Evolutionary conservation across 345 rosid species (phyloP).

Genomic region (Eucalyptus regnans): DNA sequence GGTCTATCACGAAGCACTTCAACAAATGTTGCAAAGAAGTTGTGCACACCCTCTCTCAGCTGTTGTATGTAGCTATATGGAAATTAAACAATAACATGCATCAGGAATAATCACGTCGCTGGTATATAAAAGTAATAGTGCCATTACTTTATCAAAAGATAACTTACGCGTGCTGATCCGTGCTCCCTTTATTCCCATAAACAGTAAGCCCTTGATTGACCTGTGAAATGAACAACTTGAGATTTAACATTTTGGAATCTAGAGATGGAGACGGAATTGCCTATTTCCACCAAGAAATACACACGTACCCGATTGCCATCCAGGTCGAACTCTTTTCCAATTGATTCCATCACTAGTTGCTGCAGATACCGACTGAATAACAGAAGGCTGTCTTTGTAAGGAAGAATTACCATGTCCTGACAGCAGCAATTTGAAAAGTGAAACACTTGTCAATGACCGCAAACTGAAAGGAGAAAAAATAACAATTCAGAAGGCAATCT

Average conservation of each 20-base stretch:
- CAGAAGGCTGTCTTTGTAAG: constrained; percentile 93
- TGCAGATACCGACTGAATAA: constrained; percentile 90
- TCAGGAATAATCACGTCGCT: neutral
- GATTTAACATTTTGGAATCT: neutral
- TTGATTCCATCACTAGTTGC: constrained; percentile 98
- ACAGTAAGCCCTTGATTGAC: constrained; percentile 95
- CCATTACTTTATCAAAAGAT: neutral
- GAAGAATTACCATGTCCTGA: constrained; percentile 99
- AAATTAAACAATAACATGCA: neutral
- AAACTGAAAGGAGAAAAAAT: neutral
- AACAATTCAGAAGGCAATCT: neutral
- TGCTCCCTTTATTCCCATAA: constrained; percentile 99
- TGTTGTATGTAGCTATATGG: constrained; percentile 85
- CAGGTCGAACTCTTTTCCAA: constrained; percentile 96
- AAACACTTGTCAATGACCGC: neutral
- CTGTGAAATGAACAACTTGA: constrained; percentile 24
- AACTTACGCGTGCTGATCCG: constrained; percentile 99
- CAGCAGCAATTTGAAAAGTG: neutral
- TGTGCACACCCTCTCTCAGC: constrained; percentile 95
- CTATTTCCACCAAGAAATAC: neutral
- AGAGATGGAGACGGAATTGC: neutral
- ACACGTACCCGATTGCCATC: constrained; percentile 71
- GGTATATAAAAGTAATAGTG: neutral
- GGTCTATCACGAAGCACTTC: constrained; percentile 94
- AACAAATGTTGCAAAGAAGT: constrained; percentile 93